phyloP scores from a whole-genome alignment of 2,329 filamentous ascomycete species.

The Reticulascus tulasneorum region DNA sequence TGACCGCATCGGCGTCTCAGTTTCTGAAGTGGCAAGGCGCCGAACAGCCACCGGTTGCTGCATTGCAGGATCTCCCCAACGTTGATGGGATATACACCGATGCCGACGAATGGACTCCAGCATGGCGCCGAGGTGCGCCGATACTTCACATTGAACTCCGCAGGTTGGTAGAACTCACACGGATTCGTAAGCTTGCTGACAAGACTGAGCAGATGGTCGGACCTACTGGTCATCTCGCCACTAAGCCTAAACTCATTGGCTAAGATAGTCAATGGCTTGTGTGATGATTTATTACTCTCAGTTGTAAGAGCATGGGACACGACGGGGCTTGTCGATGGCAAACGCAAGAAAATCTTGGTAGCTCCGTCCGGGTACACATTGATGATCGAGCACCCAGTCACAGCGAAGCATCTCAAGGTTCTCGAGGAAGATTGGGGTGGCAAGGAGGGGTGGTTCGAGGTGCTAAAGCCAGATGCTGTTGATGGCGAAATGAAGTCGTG shows the following conservation, averaged over 20 bases:
- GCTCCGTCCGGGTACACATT: slow-evolving; percentile 84
- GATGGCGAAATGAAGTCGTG: slow-evolving; percentile 81
- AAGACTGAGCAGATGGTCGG: slow-evolving; percentile 44
- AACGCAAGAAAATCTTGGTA: slow-evolving; percentile 66
- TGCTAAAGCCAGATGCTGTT: slow-evolving; percentile 73
- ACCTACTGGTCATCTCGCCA: slow-evolving; percentile 76
- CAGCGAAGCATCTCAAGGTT: slow-evolving; percentile 63
- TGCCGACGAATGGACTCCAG: slow-evolving; percentile 76
- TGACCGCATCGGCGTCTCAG: slow-evolving; percentile 68
- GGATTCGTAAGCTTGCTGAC: slow-evolving; percentile 17
- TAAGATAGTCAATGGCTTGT: slow-evolving; percentile 74
- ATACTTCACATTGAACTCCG: slow-evolving; percentile 91
- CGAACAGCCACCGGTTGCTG: slow-evolving; percentile 69
- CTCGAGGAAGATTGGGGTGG: slow-evolving; percentile 73
- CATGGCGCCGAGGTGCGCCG: slow-evolving; percentile 73
- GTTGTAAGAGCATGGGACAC: slow-evolving; percentile 88
- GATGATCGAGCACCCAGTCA: slow-evolving; percentile 87
- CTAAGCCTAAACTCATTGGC: slow-evolving; percentile 82
- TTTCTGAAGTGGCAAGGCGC: slow-evolving; percentile 73
- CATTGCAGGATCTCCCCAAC: slow-evolving; percentile 57
- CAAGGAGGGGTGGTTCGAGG: slow-evolving; percentile 58
- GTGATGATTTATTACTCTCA: slow-evolving; percentile 67
- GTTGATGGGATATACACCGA: slow-evolving; percentile 82
- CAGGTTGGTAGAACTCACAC: too few species aligned
- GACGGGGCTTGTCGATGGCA: slow-evolving; percentile 52